Evolutionary conservation across 2,329 filamentous ascomycete species (phyloP).

Genomic region (Paraphaeosphaeria minitans): DNA sequence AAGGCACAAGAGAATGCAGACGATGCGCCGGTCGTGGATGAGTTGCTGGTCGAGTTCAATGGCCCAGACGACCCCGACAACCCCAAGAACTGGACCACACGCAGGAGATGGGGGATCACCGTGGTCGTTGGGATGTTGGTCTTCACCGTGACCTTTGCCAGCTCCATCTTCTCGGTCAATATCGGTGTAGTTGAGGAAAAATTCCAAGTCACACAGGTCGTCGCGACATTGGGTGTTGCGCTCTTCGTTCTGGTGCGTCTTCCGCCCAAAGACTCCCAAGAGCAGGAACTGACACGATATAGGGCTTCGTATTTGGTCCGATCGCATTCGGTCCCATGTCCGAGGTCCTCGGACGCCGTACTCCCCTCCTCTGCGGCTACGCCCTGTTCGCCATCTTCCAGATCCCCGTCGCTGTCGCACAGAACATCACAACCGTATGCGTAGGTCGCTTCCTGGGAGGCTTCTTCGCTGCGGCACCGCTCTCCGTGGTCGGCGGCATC

Average conservation of each 20-base stretch:
- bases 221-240: constrained; percentile 56
- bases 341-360: constrained; percentile 54
- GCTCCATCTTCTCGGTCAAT: constrained; percentile 65
- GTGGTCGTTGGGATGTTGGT: constrained; percentile 61
- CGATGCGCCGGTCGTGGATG: constrained; percentile 58
- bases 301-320: constrained; percentile 58
- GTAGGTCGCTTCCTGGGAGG: constrained; percentile 59
- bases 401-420: constrained; percentile 46
- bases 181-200: constrained; percentile 58
- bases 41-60: constrained; percentile 70
- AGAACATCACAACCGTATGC: constrained; percentile 59
- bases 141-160: constrained; percentile 54
- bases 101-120: constrained; percentile 71
- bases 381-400: constrained; percentile 48
- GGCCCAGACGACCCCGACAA: constrained; percentile 71
- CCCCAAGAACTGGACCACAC: constrained; percentile 71
- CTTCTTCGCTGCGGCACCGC: constrained; percentile 54
- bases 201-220: constrained; percentile 53
- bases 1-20: constrained; percentile 5
- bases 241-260: constrained; percentile 50
- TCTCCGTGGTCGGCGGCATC: constrained; percentile 43
- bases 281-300: constrained; percentile 15
- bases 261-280: neutral
- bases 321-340: constrained; percentile 56
- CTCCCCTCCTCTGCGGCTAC: constrained; percentile 40